Conservation (phyloP, 805 yeast genomes). For the Sungouiella thailandica region DNA sequence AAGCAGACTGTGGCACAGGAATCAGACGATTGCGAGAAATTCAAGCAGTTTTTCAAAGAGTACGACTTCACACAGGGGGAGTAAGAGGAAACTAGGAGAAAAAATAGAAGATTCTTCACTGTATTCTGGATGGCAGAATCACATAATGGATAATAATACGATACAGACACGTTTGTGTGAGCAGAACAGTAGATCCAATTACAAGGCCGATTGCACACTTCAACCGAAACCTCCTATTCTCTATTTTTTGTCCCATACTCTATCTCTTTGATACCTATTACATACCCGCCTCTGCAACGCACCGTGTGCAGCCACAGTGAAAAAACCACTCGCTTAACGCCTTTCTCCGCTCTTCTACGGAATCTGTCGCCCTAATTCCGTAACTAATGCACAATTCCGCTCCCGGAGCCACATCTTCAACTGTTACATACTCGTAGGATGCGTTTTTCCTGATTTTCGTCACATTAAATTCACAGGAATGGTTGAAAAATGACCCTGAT, state of each 20-base stretch:
- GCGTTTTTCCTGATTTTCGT: constrained; percentile 37
- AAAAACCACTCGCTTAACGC: constrained; percentile 55
- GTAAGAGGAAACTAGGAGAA: neutral
- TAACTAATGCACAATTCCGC: constrained; percentile 58
- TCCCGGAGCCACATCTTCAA: constrained; percentile 32
- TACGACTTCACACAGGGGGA: constrained; percentile 46
- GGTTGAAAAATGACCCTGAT: constrained; percentile 63
- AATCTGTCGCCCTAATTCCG: constrained; percentile 45
- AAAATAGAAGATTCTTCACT: too few species aligned
- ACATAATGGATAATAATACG: too few species aligned
- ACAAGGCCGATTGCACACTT: too few species aligned
- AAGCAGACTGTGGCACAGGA: constrained; percentile 61
- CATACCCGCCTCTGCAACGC: constrained; percentile 18
- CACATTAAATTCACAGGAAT: constrained; percentile 58
- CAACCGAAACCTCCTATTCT: too few species aligned
- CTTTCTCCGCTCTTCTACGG: constrained; percentile 35
- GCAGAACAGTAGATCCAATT: too few species aligned
- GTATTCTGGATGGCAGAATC: too few species aligned
- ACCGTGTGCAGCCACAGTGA: constrained; percentile 47
- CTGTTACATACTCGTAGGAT: constrained; percentile 34
- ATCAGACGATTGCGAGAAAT: constrained; percentile 53
- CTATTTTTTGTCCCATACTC: too few species aligned
- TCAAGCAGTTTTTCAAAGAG: constrained; percentile 50
- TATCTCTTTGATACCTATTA: neutral
- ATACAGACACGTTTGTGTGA: too few species aligned